Percentiles rank a stretch among this genome's conserved stretches.
These are phyloP conservation scores for Coccomyxa sp. DNA, from an alignment of 139 green algal genomes.

Conservation along the genomic window DNA sequence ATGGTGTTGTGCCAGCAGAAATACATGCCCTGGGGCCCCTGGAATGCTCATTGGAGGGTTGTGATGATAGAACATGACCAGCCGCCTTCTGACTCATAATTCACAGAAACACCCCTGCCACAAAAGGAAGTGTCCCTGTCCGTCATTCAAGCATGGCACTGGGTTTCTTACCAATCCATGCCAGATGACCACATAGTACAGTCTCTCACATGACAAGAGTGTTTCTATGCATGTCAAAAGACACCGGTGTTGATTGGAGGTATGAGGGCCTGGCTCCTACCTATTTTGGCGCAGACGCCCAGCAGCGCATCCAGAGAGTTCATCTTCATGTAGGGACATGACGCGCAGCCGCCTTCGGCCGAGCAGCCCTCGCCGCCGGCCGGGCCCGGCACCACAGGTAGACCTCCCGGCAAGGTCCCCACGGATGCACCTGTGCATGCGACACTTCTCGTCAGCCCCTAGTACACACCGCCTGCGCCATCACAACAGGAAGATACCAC, in stretches of 20 bases:
- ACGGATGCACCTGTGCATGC: neutral
- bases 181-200: too few species aligned
- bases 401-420: slow-evolving; percentile 49
- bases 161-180: too few species aligned
- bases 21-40: too few species aligned
- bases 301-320: slow-evolving; percentile 43
- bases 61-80: too few species aligned
- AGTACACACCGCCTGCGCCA: neutral
- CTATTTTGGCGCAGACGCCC: slow-evolving; percentile 45
- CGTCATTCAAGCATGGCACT: too few species aligned
- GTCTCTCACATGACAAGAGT: too few species aligned
- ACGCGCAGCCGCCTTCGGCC: slow-evolving; percentile 87
- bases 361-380: slow-evolving; percentile 87
- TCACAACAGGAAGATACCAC: neutral
- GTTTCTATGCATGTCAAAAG: too few species aligned
- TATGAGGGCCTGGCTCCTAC: neutral
- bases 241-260: too few species aligned
- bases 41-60: too few species aligned
- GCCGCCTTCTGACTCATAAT: too few species aligned
- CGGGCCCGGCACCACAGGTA: slow-evolving; percentile 62
- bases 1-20: neutral
- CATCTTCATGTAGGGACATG: slow-evolving; percentile 96
- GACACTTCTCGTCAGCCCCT: neutral
- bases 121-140: too few species aligned
- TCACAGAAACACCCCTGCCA: too few species aligned